Evolutionary conservation across 257 asterid genomes (phyloP).

Genomic region (Lithospermum erythrorhizon): DNA sequence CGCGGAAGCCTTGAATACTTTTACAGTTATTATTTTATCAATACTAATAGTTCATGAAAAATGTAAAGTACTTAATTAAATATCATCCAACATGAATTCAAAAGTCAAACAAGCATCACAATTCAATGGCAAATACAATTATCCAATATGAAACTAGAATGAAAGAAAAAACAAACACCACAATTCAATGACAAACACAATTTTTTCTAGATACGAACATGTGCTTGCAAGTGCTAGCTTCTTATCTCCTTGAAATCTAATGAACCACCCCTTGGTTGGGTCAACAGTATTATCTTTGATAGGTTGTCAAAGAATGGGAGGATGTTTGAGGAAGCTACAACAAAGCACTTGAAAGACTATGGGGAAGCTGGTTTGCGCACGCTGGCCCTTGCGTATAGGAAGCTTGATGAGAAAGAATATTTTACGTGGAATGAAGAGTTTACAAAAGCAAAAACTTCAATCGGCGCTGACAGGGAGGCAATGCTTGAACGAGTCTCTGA

Average conservation of each 20-base stretch:
- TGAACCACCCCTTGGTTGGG: background rate
- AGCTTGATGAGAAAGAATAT: slow-evolving; percentile 27
- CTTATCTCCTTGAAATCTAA: background rate
- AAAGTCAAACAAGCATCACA: too few relatives aligned
- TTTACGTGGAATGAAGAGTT: slow-evolving; percentile 34
- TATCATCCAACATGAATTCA: too few relatives aligned
- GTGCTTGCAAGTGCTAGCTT: background rate
- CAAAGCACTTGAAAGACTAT: slow-evolving; percentile 38
- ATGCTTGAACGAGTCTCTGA: slow-evolving; percentile 47
- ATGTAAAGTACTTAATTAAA: too few relatives aligned
- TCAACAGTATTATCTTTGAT: slow-evolving; percentile 45
- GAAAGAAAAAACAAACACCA: too few relatives aligned
- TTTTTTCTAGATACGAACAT: too few relatives aligned
- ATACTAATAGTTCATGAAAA: too few relatives aligned
- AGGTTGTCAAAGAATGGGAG: slow-evolving; percentile 47
- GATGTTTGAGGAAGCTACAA: slow-evolving; percentile 42
- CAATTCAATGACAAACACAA: too few relatives aligned
- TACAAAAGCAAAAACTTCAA: slow-evolving; percentile 26
- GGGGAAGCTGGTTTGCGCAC: slow-evolving; percentile 66
- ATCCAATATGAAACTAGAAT: too few relatives aligned
- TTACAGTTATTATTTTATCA: too few relatives aligned
- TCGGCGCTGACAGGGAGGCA: slow-evolving; percentile 45
- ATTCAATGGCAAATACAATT: too few relatives aligned
- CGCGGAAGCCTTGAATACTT: too few relatives aligned
- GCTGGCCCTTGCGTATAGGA: slow-evolving; percentile 42